Conservation (phyloP, 371 early-diverging fungal species). For the Mucor circinelloides region DNA sequence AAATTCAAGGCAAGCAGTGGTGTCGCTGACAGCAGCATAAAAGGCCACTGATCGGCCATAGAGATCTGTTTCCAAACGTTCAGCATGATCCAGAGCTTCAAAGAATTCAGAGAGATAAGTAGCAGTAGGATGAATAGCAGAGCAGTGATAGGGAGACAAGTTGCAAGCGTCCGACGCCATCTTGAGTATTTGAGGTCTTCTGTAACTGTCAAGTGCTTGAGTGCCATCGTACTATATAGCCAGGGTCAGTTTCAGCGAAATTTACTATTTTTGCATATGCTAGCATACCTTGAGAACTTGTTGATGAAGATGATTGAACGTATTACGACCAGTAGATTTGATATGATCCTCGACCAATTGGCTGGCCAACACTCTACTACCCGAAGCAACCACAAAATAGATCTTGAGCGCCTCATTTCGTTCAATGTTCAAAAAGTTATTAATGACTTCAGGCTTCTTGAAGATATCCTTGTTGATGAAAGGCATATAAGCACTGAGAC, state of each 20-base stretch:
- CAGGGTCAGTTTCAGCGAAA: background rate
- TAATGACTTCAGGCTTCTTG: background rate
- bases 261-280: no score
- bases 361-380: slow-evolving; percentile 42
- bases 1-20: slow-evolving; percentile 51
- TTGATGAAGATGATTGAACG: slow-evolving; percentile 53
- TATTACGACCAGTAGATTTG: slow-evolving; percentile 3
- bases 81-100: slow-evolving; percentile 42
- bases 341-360: slow-evolving; percentile 23
- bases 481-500: background rate
- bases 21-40: slow-evolving; percentile 62
- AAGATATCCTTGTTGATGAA: slow-evolving; percentile 11
- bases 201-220: slow-evolving; percentile 36
- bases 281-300: slow-evolving; percentile 44
- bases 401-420: slow-evolving; percentile 10
- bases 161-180: slow-evolving; percentile 33
- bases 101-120: slow-evolving; percentile 44
- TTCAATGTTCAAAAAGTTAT: background rate
- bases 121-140: slow-evolving; percentile 50
- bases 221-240: slow-evolving; percentile 18
- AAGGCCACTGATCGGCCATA: slow-evolving; percentile 55
- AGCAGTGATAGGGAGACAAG: slow-evolving; percentile 52
- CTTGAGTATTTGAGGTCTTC: slow-evolving; percentile 53
- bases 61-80: slow-evolving; percentile 43
- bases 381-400: slow-evolving; percentile 48